Evolutionary conservation across 2,329 filamentous ascomycete genomes (phyloP).

Genomic region (Fusarium xyrophilum): DNA sequence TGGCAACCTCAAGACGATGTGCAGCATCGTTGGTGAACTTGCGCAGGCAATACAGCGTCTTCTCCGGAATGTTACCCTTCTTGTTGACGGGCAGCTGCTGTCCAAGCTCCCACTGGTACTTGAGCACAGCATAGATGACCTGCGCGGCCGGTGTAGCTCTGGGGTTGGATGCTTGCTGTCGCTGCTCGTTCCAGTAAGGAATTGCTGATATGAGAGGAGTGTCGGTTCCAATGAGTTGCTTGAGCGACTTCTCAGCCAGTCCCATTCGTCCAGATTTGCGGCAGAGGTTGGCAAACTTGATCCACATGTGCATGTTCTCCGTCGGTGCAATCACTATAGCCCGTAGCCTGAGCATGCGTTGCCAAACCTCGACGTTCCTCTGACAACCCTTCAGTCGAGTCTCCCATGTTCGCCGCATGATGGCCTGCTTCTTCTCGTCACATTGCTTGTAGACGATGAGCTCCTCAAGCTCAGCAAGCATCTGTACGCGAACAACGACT

Average conservation of each 20-base stretch:
- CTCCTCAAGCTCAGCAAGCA: constrained; percentile 98
- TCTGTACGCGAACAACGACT: constrained; percentile 97
- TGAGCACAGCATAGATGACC: constrained; percentile 95
- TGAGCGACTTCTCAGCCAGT: constrained; percentile 92
- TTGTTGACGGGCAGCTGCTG: constrained; percentile 59
- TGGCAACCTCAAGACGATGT: constrained; percentile 60
- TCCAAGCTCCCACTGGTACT: constrained; percentile 92
- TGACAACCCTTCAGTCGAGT: constrained; percentile 93
- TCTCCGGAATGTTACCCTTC: constrained; percentile 57
- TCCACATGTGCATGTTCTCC: constrained; percentile 99
- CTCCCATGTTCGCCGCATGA: constrained; percentile 95
- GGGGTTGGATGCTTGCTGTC: constrained; percentile 35
- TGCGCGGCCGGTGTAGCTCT: constrained; percentile 70
- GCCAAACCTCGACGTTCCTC: constrained; percentile 97
- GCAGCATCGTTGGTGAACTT: constrained; percentile 68
- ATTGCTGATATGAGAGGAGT: constrained; percentile 66
- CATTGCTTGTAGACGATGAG: constrained; percentile 98
- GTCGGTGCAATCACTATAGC: constrained; percentile 88
- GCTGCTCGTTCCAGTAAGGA: constrained; percentile 60
- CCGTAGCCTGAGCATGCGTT: constrained; percentile 94
- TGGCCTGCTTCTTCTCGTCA: constrained; percentile 85
- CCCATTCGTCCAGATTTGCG: constrained; percentile 95
- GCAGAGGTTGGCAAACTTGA: constrained; percentile 98
- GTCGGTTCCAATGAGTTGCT: constrained; percentile 82
- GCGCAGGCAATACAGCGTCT: constrained; percentile 64